Conservation (phyloP, 2,329 filamentous ascomycete species). For the Xylaria sp. region DNA sequence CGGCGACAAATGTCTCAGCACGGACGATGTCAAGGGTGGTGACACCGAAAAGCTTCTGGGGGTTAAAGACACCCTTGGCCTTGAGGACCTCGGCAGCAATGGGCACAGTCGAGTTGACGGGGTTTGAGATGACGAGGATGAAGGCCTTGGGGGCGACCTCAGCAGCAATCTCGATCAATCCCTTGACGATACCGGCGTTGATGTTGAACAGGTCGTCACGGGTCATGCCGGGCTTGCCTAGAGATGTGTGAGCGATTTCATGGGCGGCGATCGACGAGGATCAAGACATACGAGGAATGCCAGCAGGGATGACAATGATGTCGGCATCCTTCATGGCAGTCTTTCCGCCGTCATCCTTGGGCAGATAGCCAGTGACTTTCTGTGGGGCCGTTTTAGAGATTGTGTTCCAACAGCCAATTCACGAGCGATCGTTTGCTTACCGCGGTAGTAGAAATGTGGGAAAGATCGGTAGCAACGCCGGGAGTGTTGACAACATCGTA, state of each 20-base stretch:
- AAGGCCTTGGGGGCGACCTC: constrained; percentile 92
- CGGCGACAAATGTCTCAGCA: constrained; percentile 94
- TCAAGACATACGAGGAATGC: constrained; percentile 85
- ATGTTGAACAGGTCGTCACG: constrained; percentile 99
- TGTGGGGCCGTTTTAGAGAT: constrained; percentile 55
- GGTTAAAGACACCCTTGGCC: constrained; percentile 90
- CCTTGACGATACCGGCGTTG: constrained; percentile 98
- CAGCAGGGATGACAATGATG: constrained; percentile 96
- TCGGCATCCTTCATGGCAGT: constrained; percentile 91
- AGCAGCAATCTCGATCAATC: constrained; percentile 87
- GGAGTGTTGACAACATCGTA: constrained; percentile 99
- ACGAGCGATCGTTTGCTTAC: constrained; percentile 56
- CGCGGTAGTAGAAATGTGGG: constrained; percentile 93
- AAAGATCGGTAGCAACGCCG: constrained; percentile 94
- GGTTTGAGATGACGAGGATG: constrained; percentile 98
- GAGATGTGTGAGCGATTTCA: constrained; percentile 44
- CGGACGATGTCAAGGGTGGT: constrained; percentile 98
- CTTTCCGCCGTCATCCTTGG: constrained; percentile 86
- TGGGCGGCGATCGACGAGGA: constrained; percentile 1
- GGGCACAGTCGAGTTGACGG: constrained; percentile 98
- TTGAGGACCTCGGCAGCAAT: constrained; percentile 98
- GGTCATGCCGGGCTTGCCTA: constrained; percentile 99
- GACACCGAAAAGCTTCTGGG: constrained; percentile 96
- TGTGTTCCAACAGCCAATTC: constrained; percentile 7
- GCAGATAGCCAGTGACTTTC: constrained; percentile 90